These are phyloP conservation scores for Pneumocystis wakefieldiae DNA, from an alignment of 1,139 yeast genomes.

Conservation along the genomic window DNA sequence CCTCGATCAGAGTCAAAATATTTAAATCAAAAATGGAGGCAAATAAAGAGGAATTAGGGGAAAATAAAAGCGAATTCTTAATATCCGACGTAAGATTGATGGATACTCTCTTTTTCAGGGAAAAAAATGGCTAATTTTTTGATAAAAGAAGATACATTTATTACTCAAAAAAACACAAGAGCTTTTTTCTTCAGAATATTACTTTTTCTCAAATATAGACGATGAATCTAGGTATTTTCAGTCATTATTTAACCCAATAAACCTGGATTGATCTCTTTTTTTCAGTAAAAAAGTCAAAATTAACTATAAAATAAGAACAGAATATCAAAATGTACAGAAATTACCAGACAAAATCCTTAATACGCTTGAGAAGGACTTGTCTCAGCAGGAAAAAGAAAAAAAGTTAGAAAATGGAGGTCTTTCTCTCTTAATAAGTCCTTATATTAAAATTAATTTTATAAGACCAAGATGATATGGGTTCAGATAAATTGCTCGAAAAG, in stretches of 20 bases:
- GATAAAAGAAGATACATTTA: background rate
- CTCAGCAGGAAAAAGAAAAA: background rate
- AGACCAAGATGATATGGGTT: constrained; percentile 4
- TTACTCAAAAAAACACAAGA: background rate
- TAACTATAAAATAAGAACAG: constrained; percentile 14
- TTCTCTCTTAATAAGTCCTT: constrained; percentile 3
- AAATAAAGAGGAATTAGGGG: background rate
- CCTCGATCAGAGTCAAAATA: background rate
- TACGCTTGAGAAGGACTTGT: constrained; percentile 4
- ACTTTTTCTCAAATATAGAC: background rate
- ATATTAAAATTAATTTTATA: constrained; percentile 2
- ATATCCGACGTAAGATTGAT: background rate
- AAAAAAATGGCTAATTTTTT: background rate
- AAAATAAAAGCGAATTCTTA: background rate
- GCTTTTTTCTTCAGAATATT: background rate
- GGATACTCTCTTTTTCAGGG: background rate
- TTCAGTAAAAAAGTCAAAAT: background rate
- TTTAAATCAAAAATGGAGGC: background rate
- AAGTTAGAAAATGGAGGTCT: constrained; percentile 11
- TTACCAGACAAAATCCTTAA: constrained; percentile 17
- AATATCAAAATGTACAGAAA: constrained; percentile 14
- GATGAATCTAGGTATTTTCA: background rate
- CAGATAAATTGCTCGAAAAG: constrained; percentile 12
- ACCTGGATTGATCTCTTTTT: background rate
- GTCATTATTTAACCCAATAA: too few species aligned